phyloP scores from a whole-genome alignment of 2,329 filamentous ascomycete genomes.

The Penicillium sp. region DNA sequence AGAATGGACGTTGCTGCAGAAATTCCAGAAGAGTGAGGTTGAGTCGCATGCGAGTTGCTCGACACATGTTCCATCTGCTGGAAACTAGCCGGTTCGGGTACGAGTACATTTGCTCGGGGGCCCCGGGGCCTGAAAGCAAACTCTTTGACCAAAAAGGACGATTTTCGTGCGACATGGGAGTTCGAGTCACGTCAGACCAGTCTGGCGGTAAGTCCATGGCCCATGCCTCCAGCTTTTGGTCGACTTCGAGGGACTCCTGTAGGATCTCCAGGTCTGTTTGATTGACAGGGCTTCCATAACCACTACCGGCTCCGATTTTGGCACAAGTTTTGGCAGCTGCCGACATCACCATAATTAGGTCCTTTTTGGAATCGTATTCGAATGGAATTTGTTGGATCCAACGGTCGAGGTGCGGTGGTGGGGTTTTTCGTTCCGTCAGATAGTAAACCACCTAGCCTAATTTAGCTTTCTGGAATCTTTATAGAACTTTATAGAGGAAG shows the following conservation, averaged over 20 bases:
- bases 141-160: conserved; percentile 7
- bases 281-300: background rate
- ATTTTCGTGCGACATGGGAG: background rate
- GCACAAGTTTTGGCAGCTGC: background rate
- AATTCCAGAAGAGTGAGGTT: conserved; percentile 8
- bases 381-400: conserved; percentile 15
- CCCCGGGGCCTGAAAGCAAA: conserved; percentile 7
- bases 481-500: too few species aligned
- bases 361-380: conserved; percentile 5
- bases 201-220: background rate
- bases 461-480: background rate
- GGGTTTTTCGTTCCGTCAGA: conserved; percentile 3
- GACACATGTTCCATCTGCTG: conserved; percentile 16
- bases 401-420: conserved; percentile 3
- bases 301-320: background rate
- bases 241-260: background rate
- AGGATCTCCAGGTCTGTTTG: background rate
- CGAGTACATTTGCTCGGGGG: conserved; percentile 2
- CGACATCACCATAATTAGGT: conserved; percentile 1
- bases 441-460: conserved; percentile 8
- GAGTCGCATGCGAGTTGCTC: conserved; percentile 12
- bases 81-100: conserved; percentile 5
- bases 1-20: background rate
- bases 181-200: background rate
- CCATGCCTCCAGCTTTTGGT: conserved; percentile 4